Conservation (phyloP, 179 eudicot genomes). For the Patellifolia procumbens region DNA sequence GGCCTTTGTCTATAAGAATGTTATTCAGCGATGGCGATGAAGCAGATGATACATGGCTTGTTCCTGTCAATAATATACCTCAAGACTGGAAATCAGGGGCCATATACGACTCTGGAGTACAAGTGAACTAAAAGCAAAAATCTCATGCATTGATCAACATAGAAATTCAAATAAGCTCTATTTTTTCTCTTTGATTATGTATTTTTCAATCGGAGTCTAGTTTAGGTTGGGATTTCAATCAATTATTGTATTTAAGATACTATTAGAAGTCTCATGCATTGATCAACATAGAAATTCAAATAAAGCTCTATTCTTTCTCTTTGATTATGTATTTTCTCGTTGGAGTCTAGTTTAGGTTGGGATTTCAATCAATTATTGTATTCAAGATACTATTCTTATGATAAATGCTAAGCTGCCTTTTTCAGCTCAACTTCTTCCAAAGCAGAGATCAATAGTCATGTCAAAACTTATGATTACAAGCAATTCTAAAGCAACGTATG, state of each 20-base stretch:
- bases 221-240: neutral
- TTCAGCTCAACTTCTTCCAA: neutral
- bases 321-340: too few relatives aligned
- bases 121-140: constrained; percentile 40
- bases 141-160: neutral
- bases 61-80: constrained; percentile 62
- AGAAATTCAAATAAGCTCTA: constrained; percentile 4
- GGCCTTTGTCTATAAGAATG: constrained; percentile 65
- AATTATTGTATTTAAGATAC: neutral
- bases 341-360: too few relatives aligned
- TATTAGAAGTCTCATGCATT: too few relatives aligned
- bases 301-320: too few relatives aligned
- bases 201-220: neutral
- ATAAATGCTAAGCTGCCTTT: neutral
- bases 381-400: neutral
- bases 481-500: neutral
- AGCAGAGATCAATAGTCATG: neutral
- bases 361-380: too few relatives aligned
- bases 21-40: constrained; percentile 65
- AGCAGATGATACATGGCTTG: constrained; percentile 61
- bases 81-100: constrained; percentile 66
- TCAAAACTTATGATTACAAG: neutral
- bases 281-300: too few relatives aligned
- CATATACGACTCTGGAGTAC: constrained; percentile 76
- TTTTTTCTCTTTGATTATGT: neutral